Percentiles rank a stretch among this genome's conserved stretches.
Conservation (phyloP, 768 basidiomycete species). For the Lanmaoa rubissima region DNA sequence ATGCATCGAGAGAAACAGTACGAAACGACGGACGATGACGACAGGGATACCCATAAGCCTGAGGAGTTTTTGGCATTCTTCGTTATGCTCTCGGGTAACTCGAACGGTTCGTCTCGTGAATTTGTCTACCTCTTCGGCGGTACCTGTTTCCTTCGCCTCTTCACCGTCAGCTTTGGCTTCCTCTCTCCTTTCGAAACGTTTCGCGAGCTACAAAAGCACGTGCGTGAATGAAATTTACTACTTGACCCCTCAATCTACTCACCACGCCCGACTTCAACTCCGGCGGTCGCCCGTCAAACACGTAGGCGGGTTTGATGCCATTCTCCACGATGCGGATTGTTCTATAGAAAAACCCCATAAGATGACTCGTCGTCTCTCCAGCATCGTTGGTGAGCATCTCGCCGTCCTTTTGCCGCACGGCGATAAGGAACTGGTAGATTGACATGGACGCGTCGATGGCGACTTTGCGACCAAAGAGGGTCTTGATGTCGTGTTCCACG, state of each 20-base stretch:
- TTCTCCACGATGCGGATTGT: constrained; percentile 98
- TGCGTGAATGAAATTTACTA: neutral
- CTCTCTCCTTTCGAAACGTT: constrained; percentile 88
- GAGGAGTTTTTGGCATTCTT: constrained; percentile 86
- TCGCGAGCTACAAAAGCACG: constrained; percentile 65
- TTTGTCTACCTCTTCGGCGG: constrained; percentile 88
- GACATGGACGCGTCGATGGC: constrained; percentile 98
- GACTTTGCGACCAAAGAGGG: constrained; percentile 96
- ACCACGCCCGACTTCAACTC: constrained; percentile 97
- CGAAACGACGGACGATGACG: constrained; percentile 63
- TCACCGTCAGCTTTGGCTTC: constrained; percentile 94
- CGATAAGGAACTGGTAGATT: constrained; percentile 97
- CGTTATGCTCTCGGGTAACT: constrained; percentile 94
- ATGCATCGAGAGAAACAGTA: neutral
- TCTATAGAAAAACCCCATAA: constrained; percentile 98
- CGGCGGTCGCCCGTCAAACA: constrained; percentile 98
- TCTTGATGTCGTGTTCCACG: constrained; percentile 91
- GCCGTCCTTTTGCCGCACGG: constrained; percentile 94
- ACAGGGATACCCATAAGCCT: constrained; percentile 96
- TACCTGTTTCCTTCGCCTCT: constrained; percentile 96
- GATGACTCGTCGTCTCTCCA: constrained; percentile 96
- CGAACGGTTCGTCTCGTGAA: constrained; percentile 89
- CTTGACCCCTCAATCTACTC: constrained; percentile 34
- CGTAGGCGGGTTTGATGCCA: constrained; percentile 96
- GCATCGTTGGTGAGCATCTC: constrained; percentile 97